Percentiles rank a stretch among this genome's conserved stretches.
Evolutionary conservation across 2,329 filamentous ascomycete genomes (phyloP).

Genomic region (Fusarium udum): DNA sequence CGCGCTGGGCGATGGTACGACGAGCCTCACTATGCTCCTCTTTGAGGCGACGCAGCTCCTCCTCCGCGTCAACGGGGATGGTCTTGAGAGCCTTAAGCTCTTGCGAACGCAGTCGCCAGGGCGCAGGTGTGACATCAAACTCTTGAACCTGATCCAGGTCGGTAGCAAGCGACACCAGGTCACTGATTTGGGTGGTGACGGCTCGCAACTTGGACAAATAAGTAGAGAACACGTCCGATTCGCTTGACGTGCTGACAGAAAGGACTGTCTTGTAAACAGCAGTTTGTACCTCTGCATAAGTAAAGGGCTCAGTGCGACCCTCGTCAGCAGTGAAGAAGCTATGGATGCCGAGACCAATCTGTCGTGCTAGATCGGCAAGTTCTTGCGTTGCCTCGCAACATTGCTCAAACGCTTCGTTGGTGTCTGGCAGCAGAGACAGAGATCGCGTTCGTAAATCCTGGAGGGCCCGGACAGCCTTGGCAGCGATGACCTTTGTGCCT

Average conservation of each 20-base stretch:
- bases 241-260: constrained; percentile 61
- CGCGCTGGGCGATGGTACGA: constrained; percentile 74
- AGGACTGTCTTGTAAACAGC: constrained; percentile 65
- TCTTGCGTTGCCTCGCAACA: constrained; percentile 72
- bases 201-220: constrained; percentile 74
- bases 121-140: constrained; percentile 78
- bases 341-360: constrained; percentile 73
- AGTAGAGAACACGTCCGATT: constrained; percentile 75
- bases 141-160: constrained; percentile 79
- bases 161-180: constrained; percentile 74
- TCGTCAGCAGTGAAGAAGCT: constrained; percentile 73
- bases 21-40: constrained; percentile 83
- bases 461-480: constrained; percentile 79
- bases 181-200: constrained; percentile 71
- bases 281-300: constrained; percentile 71
- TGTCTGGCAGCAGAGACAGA: constrained; percentile 75
- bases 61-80: constrained; percentile 82
- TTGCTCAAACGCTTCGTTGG: constrained; percentile 73
- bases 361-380: constrained; percentile 72
- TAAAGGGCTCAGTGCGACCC: constrained; percentile 73
- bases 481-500: constrained; percentile 83
- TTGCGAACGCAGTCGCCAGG: constrained; percentile 85
- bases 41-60: constrained; percentile 81
- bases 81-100: constrained; percentile 85
- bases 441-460: constrained; percentile 81